A percentile compares a stretch with the other conserved stretches of the same genome.
Evolutionary conservation across 768 basidiomycete genomes (phyloP).

Genomic region (Pleurotus ostreatus): DNA sequence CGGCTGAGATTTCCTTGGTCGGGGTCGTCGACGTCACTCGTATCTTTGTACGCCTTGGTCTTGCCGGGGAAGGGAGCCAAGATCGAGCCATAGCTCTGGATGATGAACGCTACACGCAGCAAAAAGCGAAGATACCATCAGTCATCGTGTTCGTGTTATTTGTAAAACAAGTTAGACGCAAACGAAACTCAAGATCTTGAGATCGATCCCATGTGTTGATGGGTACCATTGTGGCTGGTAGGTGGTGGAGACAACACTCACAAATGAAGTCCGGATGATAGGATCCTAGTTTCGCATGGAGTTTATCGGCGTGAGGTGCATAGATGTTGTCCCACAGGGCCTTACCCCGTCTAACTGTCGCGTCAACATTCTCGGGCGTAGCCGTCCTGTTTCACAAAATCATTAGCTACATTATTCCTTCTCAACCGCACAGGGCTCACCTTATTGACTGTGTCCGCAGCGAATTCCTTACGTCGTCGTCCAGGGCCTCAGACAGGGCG

Average conservation of each 20-base stretch:
- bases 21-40: conserved; percentile 37
- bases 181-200: background rate
- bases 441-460: conserved; percentile 66
- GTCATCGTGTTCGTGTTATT: background rate
- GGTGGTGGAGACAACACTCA: conserved; percentile 37
- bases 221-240: background rate
- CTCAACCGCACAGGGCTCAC: conserved; percentile 34
- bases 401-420: conserved; percentile 6
- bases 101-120: conserved; percentile 68
- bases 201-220: conserved; percentile 4
- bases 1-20: conserved; percentile 85
- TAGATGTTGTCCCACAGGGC: conserved; percentile 86
- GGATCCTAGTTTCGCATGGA: conserved; percentile 78
- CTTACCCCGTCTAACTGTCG: conserved; percentile 63
- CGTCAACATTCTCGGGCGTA: conserved; percentile 61
- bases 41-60: conserved; percentile 36
- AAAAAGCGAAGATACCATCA: conserved; percentile 14
- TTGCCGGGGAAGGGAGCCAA: conserved; percentile 70
- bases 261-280: conserved; percentile 95
- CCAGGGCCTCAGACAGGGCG: conserved; percentile 70
- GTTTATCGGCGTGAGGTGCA: conserved; percentile 83
- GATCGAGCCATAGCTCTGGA: conserved; percentile 79
- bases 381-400: conserved; percentile 42
- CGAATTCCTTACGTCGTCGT: conserved; percentile 73
- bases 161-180: conserved; percentile 7